phyloP scores from a whole-genome alignment of 345 rosid species.

The Eucalyptus leucophloia region DNA sequence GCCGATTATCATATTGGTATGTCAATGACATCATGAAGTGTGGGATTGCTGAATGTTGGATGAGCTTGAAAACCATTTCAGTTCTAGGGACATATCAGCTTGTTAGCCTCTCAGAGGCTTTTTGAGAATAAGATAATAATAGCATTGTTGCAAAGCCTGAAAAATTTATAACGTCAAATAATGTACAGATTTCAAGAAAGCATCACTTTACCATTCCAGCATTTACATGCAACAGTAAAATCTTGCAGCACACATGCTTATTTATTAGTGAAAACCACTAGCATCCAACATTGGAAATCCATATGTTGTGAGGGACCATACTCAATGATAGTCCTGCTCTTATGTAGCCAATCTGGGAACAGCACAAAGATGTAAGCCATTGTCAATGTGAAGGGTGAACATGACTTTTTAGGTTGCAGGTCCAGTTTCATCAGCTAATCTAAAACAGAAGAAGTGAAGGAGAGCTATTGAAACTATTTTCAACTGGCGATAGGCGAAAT shows the following conservation, averaged over 20 bases:
- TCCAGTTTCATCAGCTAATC: conserved; percentile 29
- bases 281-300: not conserved
- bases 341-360: conserved; percentile 4
- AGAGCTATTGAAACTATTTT: conserved; percentile 55
- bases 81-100: not conserved
- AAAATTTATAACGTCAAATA: not conserved
- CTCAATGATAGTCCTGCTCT: not conserved
- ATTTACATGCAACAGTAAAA: not conserved
- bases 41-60: not conserved
- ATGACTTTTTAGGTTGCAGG: conserved; percentile 21
- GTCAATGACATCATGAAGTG: not conserved
- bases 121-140: not conserved
- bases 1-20: not conserved
- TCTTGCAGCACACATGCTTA: not conserved
- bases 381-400: conserved; percentile 57
- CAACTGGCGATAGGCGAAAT: conserved; percentile 70
- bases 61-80: not conserved
- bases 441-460: conserved; percentile 47
- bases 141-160: not conserved
- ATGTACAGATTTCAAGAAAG: not conserved
- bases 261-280: not conserved
- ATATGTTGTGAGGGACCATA: not conserved
- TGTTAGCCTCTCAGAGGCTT: not conserved
- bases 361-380: conserved; percentile 38
- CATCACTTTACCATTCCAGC: not conserved